A percentile compares a stretch with the other conserved stretches of the same genome.
phyloP scores from a whole-genome alignment of 2,329 filamentous ascomycete genomes.

The Exophiala bonariae region DNA sequence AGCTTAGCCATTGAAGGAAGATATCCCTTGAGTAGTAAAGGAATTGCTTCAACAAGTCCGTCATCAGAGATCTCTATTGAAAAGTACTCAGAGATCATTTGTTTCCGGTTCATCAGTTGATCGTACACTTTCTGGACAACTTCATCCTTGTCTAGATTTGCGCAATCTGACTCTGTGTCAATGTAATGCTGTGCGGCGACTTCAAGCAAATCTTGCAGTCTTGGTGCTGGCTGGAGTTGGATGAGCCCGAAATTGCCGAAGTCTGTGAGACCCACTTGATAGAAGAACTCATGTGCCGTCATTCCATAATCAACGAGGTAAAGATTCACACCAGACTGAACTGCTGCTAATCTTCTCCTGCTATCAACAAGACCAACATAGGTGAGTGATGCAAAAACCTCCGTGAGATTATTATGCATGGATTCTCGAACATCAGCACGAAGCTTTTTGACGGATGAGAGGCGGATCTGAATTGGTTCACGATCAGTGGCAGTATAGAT shows the following conservation, averaged over 20 bases:
- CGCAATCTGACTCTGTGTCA: conserved; percentile 34
- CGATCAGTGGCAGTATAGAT: conserved; percentile 73
- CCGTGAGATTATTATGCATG: conserved; percentile 82
- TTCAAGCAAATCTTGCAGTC: conserved; percentile 67
- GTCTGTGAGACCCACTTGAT: conserved; percentile 90
- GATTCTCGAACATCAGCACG: conserved; percentile 76
- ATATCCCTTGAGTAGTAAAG: conserved; percentile 85
- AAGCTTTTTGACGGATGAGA: conserved; percentile 83
- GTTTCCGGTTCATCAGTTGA: conserved; percentile 71
- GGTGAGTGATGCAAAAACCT: conserved; percentile 82
- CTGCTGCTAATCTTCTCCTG: conserved; percentile 79
- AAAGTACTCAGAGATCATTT: conserved; percentile 94
- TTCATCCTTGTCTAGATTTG: conserved; percentile 48
- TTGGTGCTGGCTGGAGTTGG: conserved; percentile 73
- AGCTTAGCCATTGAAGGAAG: conserved; percentile 82
- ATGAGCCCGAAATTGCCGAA: conserved; percentile 93
- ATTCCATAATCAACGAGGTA: conserved; percentile 93
- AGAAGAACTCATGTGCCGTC: conserved; percentile 85
- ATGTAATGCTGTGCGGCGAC: conserved; percentile 74
- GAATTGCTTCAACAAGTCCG: conserved; percentile 76
- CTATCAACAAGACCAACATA: conserved; percentile 94
- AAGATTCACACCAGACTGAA: conserved; percentile 89
- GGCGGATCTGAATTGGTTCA: conserved; percentile 67
- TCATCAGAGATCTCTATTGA: conserved; percentile 76
- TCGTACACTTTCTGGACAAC: conserved; percentile 65